Evolutionary conservation across 1,284 basidiomycete species (phyloP), one percentile per base, ranked within the genome.

Genomic region (Puccinia horiana): DNA sequence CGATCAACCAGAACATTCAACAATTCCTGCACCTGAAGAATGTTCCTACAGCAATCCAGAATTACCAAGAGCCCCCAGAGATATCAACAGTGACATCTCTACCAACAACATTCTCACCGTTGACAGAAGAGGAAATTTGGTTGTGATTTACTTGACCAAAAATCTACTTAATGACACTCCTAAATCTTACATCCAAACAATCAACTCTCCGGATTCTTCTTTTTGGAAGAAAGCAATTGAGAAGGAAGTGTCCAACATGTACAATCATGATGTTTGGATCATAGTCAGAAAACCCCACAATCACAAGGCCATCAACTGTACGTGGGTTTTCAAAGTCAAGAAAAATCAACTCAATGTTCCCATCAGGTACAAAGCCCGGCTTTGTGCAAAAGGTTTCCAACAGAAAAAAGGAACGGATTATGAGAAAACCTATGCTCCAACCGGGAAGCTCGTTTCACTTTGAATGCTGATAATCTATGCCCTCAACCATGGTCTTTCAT

Each of bases 311-410:
- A 63, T 74, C 29, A 49, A 49, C 29, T 52, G 44, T 14, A 74
- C 72, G 2, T 74, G 72, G 72, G 72, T 74, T 20, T 74, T 74
- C 35, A 74, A 74, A 35, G 29, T 74, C 14, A 74, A 74, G 72
- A 74, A 74, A 29, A n/a, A 74, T 35, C n/a, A n/a, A n/a, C n/a
- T n/a, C n/a, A n/a, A n/a, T n/a, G n/a, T n/a, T n/a, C n/a, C n/a
- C n/a, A n/a, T n/a, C n/a, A n/a, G n/a, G n/a, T n/a, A n/a, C n/a
- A n/a, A n/a, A n/a, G n/a, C n/a, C n/a, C n/a, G n/a, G n/a, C n/a
- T n/a, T n/a, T n/a, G n/a, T n/a, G n/a, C n/a, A n/a, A n/a, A n/a
- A n/a, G n/a, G n/a, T n/a, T 74, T 74, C n/a, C 20, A 35, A 49
- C 72, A 74, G 37, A 54, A 12, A 2, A 18, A 52, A 14, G 72